Base-by-base conservation (phyloP, 2,329 filamentous ascomycete genomes). In the Nothopassalora personata region DNA sequence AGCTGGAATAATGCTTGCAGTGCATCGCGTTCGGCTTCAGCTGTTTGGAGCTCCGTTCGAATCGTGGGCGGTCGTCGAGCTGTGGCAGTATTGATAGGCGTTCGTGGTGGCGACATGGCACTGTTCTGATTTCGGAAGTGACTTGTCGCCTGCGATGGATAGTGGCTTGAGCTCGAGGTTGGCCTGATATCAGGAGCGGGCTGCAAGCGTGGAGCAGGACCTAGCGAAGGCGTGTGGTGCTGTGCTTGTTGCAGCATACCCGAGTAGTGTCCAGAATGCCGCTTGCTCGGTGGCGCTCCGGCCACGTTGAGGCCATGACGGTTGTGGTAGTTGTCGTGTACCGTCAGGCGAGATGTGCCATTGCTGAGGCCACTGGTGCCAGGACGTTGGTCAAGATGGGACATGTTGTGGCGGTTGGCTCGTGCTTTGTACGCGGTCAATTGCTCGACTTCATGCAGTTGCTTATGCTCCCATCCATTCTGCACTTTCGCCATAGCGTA, bases 401-500 rank as follows among this genome's bases (percentile, higher is more conserved):
- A 65, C 58, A 67, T 65, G 57, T 65, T 71, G 60, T 69, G 61
- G 34, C 68, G 49, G 31, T 62, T 65, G 19, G 61, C 61, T 10
- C 64, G 59, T 19, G 80, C 83, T 59, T 81, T 82, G 56, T 88
- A 85, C 1, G 89, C 90, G 9, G 89, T 84, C 45, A 90, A 76
- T 50, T 83, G 84, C 74, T 93, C 90, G 31, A 93, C 83, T 73
- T 93, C 89, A 57, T 88, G 86, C 59, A 94, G 84, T 18, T 85
- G 86, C 63, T 88, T 86, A 53, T 86, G 83, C 74, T 96, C 89
- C 88, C 91, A 94, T 59, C 90, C 91, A 70, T 95, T 86, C 71
- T 91, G 90, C 45, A 97, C 89, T 74, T 96, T 97, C 71, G 95
- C 83, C 83, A 96, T 94, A 64, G 93, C 93, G 74, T 97, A 97